A percentile compares a stretch with the other conserved stretches of the same genome.
phyloP scores from a whole-genome alignment of 257 asterid species.

The Nicotiana knightiana region DNA sequence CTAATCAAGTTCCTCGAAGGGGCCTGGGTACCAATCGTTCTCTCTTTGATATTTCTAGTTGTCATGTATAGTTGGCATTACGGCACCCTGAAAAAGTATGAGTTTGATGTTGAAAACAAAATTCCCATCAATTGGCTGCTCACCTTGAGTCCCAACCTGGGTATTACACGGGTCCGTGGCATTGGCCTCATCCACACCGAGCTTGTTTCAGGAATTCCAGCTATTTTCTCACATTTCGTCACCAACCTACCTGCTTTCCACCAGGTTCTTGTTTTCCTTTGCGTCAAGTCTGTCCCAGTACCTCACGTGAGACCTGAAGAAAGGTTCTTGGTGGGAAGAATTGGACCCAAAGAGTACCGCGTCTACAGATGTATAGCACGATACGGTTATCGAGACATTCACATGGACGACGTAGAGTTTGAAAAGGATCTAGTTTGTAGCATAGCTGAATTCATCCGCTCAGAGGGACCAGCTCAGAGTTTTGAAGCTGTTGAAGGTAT shows the following conservation, averaged over 20 bases:
- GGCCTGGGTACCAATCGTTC: slow-evolving; percentile 90
- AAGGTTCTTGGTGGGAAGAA: slow-evolving; percentile 77
- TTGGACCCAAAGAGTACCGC: slow-evolving; percentile 72
- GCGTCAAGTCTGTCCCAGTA: slow-evolving; percentile 80
- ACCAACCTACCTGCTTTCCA: slow-evolving; percentile 96
- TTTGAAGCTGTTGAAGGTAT: slow-evolving; percentile 12
- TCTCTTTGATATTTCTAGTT: slow-evolving; percentile 58
- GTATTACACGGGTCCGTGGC: slow-evolving; percentile 81
- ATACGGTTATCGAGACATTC: slow-evolving; percentile 72
- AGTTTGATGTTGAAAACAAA: slow-evolving; percentile 82
- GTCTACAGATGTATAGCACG: slow-evolving; percentile 85
- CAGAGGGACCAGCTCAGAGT: slow-evolving; percentile 41
- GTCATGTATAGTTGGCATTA: slow-evolving; percentile 86
- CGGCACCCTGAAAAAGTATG: slow-evolving; percentile 75
- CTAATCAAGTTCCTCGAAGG: slow-evolving; percentile 92
- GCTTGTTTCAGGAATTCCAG: slow-evolving; percentile 90
- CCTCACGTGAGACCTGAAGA: slow-evolving; percentile 93
- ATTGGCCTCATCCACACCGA: slow-evolving; percentile 93
- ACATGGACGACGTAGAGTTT: slow-evolving; percentile 69
- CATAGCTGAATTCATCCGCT: slow-evolving; percentile 75
- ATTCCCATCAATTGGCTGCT: slow-evolving; percentile 88
- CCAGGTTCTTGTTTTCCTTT: slow-evolving; percentile 71
- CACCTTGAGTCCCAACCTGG: slow-evolving; percentile 69
- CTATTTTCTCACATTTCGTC: slow-evolving; percentile 81
- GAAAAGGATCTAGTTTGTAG: slow-evolving; percentile 79